Percentiles rank a stretch among this genome's conserved stretches.
Evolutionary conservation across 805 yeast genomes (phyloP).

Genomic region (Candida chauliodis): DNA sequence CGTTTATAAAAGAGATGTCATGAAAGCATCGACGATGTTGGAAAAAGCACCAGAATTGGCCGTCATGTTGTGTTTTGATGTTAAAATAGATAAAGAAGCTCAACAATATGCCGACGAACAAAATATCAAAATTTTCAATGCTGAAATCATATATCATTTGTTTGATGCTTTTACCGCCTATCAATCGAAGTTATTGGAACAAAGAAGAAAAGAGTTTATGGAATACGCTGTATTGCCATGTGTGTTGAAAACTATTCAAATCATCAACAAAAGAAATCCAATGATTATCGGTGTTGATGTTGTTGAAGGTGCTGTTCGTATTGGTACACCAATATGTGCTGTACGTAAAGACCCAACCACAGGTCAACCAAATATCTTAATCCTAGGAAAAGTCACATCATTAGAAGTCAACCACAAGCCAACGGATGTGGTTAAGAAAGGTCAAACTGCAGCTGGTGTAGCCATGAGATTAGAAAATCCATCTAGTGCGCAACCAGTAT

Average conservation of each 20-base stretch:
- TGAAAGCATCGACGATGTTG: conserved; percentile 95
- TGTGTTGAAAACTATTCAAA: conserved; percentile 90
- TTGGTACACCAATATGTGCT: conserved; percentile 95
- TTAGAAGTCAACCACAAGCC: conserved; percentile 94
- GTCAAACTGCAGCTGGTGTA: conserved; percentile 96
- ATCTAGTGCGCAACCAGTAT: conserved; percentile 87
- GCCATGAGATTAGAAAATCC: conserved; percentile 96
- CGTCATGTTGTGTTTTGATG: conserved; percentile 98
- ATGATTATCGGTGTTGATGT: conserved; percentile 99
- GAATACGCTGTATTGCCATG: conserved; percentile 93
- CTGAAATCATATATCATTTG: conserved; percentile 94
- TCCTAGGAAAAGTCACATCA: conserved; percentile 88
- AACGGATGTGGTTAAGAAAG: conserved; percentile 76
- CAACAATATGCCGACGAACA: conserved; percentile 96
- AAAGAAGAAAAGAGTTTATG: conserved; percentile 83
- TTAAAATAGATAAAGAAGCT: conserved; percentile 94
- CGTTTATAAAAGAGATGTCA: conserved; percentile 95
- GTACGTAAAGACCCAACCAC: conserved; percentile 87
- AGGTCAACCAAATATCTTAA: conserved; percentile 62
- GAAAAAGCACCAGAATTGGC: conserved; percentile 95
- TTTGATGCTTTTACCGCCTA: conserved; percentile 93
- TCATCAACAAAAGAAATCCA: conserved; percentile 97
- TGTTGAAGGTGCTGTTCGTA: conserved; percentile 78
- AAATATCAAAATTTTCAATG: conserved; percentile 86
- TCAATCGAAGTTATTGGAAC: conserved; percentile 82